These are phyloP conservation scores for Pseudoturritis turrita DNA, from an alignment of 345 rosid genomes.

Conservation along the genomic window DNA sequence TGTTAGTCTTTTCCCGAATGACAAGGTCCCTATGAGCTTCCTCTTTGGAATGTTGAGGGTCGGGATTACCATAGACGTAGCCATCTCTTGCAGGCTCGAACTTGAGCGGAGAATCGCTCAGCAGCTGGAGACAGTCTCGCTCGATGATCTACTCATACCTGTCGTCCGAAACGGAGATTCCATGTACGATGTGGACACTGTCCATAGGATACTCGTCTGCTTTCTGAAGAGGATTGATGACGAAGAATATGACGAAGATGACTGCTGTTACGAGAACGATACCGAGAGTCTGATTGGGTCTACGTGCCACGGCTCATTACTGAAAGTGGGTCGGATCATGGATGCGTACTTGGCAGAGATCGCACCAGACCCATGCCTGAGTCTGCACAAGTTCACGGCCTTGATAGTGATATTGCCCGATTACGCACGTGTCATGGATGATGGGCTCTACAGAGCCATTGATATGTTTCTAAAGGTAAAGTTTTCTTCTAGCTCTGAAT, in stretches of 20 bases:
- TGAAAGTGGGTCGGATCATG: constrained; percentile 77
- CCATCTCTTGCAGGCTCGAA: constrained; percentile 54
- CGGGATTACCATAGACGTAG: constrained; percentile 50
- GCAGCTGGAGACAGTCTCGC: constrained; percentile 54
- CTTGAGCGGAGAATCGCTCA: constrained; percentile 60
- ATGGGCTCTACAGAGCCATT: constrained; percentile 74
- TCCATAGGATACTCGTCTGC: constrained; percentile 57
- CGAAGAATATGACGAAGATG: constrained; percentile 37
- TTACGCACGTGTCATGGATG: constrained; percentile 73
- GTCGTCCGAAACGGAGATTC: constrained; percentile 60
- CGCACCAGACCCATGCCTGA: constrained; percentile 72
- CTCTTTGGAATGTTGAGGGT: constrained; percentile 75
- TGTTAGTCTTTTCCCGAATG: constrained; percentile 54
- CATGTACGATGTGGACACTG: constrained; percentile 71
- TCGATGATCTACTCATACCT: constrained; percentile 85
- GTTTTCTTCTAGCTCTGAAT: not conserved
- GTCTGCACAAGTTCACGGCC: constrained; percentile 60
- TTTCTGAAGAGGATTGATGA: constrained; percentile 65
- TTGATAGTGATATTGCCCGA: constrained; percentile 70
- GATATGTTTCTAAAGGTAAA: constrained; percentile 81
- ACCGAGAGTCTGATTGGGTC: constrained; percentile 29
- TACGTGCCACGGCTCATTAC: constrained; percentile 43
- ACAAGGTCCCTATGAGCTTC: constrained; percentile 61
- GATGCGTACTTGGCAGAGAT: constrained; percentile 88
- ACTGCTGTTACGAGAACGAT: not conserved